Percentiles rank a stretch among this genome's conserved stretches.
These are phyloP conservation scores for Mycena metata DNA, from an alignment of 768 basidiomycete genomes.

Conservation along the genomic window DNA sequence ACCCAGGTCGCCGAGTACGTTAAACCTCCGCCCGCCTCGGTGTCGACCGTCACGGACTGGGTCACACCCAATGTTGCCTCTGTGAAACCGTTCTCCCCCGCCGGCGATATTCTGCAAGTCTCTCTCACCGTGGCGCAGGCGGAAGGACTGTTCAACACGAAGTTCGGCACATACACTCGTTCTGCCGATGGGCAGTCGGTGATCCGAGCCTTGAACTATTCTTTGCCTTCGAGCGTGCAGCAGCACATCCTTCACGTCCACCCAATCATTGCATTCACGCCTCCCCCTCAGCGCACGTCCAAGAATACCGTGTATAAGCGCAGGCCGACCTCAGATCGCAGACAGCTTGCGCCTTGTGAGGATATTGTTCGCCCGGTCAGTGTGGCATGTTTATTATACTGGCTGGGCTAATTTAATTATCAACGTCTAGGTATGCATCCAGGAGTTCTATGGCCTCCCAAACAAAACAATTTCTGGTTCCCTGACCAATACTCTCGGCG, in stretches of 20 bases:
- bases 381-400: conserved; percentile 10
- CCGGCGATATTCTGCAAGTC: conserved; percentile 21
- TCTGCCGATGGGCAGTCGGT: conserved; percentile 8
- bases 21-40: conserved; percentile 8
- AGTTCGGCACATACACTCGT: conserved; percentile 16
- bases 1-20: conserved; percentile 19
- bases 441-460: conserved; percentile 26
- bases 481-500: conserved; percentile 21
- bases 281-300: conserved; percentile 9
- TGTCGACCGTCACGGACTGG: conserved; percentile 20
- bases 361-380: conserved; percentile 27
- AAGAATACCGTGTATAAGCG: conserved; percentile 18
- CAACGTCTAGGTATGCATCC: conserved; percentile 21
- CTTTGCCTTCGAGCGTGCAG: conserved; percentile 13
- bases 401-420: conserved; percentile 5
- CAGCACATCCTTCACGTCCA: conserved; percentile 14
- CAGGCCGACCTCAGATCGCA: conserved; percentile 9
- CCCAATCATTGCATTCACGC: conserved; percentile 22
- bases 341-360: conserved; percentile 28
- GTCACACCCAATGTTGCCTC: conserved; percentile 21
- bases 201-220: conserved; percentile 24
- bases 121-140: conserved; percentile 23
- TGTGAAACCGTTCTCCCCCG: conserved; percentile 25
- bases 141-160: conserved; percentile 16
- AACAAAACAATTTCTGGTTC: conserved; percentile 29